Evolutionary conservation across 2,329 filamentous ascomycete genomes (phyloP).

Genomic region (Lasiodiplodia sp.): DNA sequence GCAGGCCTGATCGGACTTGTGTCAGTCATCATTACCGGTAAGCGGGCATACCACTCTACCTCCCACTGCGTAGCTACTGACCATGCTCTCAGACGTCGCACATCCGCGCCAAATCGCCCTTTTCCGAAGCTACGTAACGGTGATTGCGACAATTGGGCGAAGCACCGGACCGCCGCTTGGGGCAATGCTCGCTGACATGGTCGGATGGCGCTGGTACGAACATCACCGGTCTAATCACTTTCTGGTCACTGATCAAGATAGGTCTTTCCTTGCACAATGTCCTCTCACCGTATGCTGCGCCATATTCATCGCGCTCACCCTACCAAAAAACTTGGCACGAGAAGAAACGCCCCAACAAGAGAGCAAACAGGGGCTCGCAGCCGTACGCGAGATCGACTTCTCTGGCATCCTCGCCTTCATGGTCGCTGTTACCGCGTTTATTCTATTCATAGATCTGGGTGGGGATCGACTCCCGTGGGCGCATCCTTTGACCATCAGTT

Average conservation of each 20-base stretch:
- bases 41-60: neutral
- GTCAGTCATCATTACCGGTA: slow-evolving; percentile 2
- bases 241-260: neutral
- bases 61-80: neutral
- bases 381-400: neutral
- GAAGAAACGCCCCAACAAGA: neutral
- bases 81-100: neutral
- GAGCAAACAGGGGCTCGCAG: neutral
- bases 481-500: neutral
- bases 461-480: neutral
- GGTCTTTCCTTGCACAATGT: neutral
- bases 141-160: slow-evolving; percentile 3
- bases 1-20: slow-evolving; percentile 1
- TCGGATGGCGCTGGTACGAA: neutral
- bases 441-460: neutral
- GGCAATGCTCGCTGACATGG: neutral
- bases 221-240: too few relatives aligned
- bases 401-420: neutral
- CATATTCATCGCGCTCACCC: neutral
- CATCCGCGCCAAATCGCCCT: slow-evolving; percentile 1
- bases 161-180: neutral
- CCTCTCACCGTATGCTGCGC: neutral
- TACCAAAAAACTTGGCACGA: neutral
- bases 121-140: neutral
- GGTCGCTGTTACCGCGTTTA: neutral